Evolutionary conservation across 805 yeast species (phyloP).

Genomic region (Candida lessepsii): DNA sequence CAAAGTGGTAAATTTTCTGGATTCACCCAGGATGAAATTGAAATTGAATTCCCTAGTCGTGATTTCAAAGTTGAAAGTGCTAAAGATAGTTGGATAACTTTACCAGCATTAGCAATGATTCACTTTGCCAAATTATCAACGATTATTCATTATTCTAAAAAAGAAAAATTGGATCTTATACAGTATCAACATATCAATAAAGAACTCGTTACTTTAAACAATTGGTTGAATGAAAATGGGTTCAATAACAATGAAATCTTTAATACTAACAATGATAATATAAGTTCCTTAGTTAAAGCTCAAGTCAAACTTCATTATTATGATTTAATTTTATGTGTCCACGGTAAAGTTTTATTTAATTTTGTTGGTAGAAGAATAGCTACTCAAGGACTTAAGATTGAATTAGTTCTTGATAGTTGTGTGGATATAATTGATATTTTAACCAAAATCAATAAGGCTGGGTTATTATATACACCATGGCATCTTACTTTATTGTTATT

Average conservation of each 20-base stretch:
- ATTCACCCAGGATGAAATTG: conserved; percentile 37
- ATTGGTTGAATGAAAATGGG: conserved; percentile 36
- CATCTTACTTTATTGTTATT: conserved; percentile 45
- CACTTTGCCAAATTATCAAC: conserved; percentile 42
- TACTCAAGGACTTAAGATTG: conserved; percentile 28
- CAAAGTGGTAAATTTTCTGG: conserved; percentile 50
- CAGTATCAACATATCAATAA: conserved; percentile 32
- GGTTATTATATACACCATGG: conserved; percentile 48
- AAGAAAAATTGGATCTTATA: conserved; percentile 25
- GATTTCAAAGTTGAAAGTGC: conserved; percentile 27
- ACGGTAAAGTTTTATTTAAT: conserved; percentile 34
- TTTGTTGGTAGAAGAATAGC: conserved; percentile 32
- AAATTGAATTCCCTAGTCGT: conserved; percentile 29
- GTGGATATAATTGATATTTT: conserved; percentile 30
- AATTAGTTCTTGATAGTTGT: conserved; percentile 30
- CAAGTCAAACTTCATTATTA: conserved; percentile 41
- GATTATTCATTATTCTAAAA: conserved; percentile 29
- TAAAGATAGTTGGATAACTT: conserved; percentile 50
- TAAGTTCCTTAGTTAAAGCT: conserved; percentile 25
- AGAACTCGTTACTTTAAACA: conserved; percentile 26
- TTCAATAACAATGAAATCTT: conserved; percentile 27
- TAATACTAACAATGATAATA: conserved; percentile 13
- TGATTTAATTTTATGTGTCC: conserved; percentile 35
- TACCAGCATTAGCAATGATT: conserved; percentile 46
- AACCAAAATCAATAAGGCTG: conserved; percentile 26